Evolutionary conservation across 139 green algal species (phyloP).

Genomic region (Nannochloris sp.): DNA sequence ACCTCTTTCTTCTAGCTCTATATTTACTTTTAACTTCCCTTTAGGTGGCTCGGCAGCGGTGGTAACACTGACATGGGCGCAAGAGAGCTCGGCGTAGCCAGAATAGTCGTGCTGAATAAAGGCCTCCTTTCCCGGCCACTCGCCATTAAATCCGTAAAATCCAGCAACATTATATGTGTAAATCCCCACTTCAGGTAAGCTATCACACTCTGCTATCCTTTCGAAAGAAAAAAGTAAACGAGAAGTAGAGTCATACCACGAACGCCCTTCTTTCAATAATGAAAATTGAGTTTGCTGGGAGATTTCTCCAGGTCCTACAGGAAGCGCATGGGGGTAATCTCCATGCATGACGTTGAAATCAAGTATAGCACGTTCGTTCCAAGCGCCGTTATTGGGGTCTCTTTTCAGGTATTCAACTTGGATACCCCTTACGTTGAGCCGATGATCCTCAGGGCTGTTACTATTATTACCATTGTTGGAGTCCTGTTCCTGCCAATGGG

Average conservation of each 20-base stretch:
- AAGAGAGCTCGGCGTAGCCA: conserved; percentile 9
- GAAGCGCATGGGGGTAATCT: conserved; percentile 25
- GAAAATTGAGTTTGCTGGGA: conserved; percentile 8
- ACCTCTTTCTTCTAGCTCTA: conserved; percentile 52
- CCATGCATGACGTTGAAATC: conserved; percentile 25
- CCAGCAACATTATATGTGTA: conserved; percentile 6
- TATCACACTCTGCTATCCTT: conserved; percentile 14
- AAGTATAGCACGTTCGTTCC: conserved; percentile 15
- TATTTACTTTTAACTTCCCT: conserved; percentile 50
- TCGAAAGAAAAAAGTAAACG: conserved; percentile 22
- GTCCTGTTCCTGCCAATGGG: conserved; percentile 19
- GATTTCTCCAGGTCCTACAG: not conserved
- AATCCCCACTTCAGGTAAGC: not conserved
- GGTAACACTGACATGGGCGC: conserved; percentile 6
- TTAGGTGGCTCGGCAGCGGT: not conserved
- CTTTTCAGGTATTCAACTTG: conserved; percentile 6
- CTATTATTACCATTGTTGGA: not conserved
- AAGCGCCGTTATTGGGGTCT: not conserved
- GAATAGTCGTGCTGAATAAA: conserved; percentile 7
- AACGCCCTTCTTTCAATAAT: conserved; percentile 15
- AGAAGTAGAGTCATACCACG: conserved; percentile 17
- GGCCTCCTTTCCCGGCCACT: conserved; percentile 12
- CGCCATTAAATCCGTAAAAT: conserved; percentile 19
- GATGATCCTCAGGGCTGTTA: conserved; percentile 3
- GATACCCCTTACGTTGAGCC: conserved; percentile 16